Percentiles rank a stretch among this genome's conserved stretches.
These are phyloP conservation scores for Monosporascus sp. DNA, from an alignment of 2,329 filamentous ascomycete genomes.

Conservation along the genomic window DNA sequence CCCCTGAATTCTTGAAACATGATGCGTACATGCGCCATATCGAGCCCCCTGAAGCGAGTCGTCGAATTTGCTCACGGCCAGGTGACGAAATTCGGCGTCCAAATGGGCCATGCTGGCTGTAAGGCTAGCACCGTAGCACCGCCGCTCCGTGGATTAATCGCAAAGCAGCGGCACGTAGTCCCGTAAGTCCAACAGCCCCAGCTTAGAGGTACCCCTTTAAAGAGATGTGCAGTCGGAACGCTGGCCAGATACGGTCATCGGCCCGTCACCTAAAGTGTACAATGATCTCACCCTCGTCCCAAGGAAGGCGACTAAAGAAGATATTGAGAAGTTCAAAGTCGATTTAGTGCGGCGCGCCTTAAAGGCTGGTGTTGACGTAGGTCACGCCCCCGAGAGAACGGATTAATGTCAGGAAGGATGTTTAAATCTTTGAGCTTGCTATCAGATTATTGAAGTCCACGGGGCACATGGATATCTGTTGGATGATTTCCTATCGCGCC, in stretches of 20 bases:
- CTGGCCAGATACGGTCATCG: slow-evolving; percentile 25
- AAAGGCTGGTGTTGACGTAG: slow-evolving; percentile 27
- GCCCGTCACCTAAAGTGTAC: slow-evolving; percentile 21
- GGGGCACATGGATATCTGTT: slow-evolving; percentile 44
- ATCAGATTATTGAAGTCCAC: slow-evolving; percentile 30
- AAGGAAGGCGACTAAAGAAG: slow-evolving; percentile 24
- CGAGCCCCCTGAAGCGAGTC: slow-evolving; percentile 23
- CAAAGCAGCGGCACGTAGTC: slow-evolving; percentile 13
- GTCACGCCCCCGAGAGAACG: neutral
- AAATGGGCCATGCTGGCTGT: slow-evolving; percentile 26
- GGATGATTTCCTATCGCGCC: slow-evolving; percentile 38
- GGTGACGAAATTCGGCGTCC: slow-evolving; percentile 24
- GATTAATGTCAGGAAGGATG: too few relatives aligned
- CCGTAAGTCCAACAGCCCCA: slow-evolving; percentile 3
- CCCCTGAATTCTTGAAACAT: too few relatives aligned
- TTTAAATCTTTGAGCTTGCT: slow-evolving; percentile 21
- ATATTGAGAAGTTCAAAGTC: slow-evolving; percentile 29
- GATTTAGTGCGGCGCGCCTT: slow-evolving; percentile 31
- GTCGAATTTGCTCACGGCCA: slow-evolving; percentile 25
- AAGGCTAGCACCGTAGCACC: slow-evolving; percentile 25
- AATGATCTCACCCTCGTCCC: slow-evolving; percentile 18
- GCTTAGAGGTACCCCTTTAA: neutral
- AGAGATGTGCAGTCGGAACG: slow-evolving; percentile 16
- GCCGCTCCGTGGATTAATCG: slow-evolving; percentile 17
- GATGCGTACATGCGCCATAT: slow-evolving; percentile 17